Percentiles rank a stretch among this genome's conserved stretches.
phyloP scores from a whole-genome alignment of 2,329 filamentous ascomycete species.

The Graphium sp. region DNA sequence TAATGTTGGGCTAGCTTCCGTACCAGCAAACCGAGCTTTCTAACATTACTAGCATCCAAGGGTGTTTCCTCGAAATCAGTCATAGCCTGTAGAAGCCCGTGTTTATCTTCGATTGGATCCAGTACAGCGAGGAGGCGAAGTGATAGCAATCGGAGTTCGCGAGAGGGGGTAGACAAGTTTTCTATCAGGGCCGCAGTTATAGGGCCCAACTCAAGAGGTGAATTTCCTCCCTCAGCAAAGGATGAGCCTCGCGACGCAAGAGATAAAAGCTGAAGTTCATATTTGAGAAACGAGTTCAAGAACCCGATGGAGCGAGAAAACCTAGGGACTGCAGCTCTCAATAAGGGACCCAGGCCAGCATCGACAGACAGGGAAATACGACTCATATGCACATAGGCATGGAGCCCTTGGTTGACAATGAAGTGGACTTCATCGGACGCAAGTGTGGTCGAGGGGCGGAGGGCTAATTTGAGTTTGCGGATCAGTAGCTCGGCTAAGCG shows the following conservation, averaged over 20 bases:
- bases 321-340: conserved; percentile 48
- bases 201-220: conserved; percentile 32
- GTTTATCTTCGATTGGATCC: conserved; percentile 18
- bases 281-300: conserved; percentile 22
- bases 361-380: conserved; percentile 41
- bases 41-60: conserved; percentile 57
- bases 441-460: conserved; percentile 41
- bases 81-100: conserved; percentile 31
- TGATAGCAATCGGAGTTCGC: conserved; percentile 55
- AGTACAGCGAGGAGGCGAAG: conserved; percentile 55
- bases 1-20: conserved; percentile 59
- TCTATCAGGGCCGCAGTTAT: conserved; percentile 49
- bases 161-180: conserved; percentile 61
- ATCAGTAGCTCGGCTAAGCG: conserved; percentile 50
- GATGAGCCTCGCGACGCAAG: no score
- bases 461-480: conserved; percentile 46
- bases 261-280: conserved; percentile 3
- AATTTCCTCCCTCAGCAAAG: background rate
- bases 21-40: conserved; percentile 70
- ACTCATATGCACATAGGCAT: conserved; percentile 52
- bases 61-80: conserved; percentile 67
- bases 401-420: conserved; percentile 59
- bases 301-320: conserved; percentile 53
- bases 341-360: conserved; percentile 40
- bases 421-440: conserved; percentile 52